phyloP scores from a whole-genome alignment of 2,329 filamentous ascomycete genomes.

The Dactylellina sp. region DNA sequence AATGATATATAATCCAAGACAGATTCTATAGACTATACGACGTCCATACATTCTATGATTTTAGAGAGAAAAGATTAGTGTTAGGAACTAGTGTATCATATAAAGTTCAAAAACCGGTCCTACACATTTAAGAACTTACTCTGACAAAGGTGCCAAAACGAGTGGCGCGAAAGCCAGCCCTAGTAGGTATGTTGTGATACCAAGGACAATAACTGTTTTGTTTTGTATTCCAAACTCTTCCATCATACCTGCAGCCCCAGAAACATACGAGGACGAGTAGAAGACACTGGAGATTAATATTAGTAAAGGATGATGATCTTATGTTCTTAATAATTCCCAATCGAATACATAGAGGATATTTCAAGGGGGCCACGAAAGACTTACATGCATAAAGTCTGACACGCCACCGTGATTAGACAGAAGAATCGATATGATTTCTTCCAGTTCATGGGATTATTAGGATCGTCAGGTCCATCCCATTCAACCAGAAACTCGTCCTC shows the following conservation, averaged over 20 bases:
- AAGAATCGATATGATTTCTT: slow-evolving; percentile 69
- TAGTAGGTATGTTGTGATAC: slow-evolving; percentile 81
- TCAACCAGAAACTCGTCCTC: slow-evolving; percentile 55
- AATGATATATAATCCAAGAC: slow-evolving; percentile 74
- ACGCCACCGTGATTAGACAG: slow-evolving; percentile 70
- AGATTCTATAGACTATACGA: slow-evolving; percentile 74
- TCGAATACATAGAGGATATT: slow-evolving; percentile 59
- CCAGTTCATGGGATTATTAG: slow-evolving; percentile 72
- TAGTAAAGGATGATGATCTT: slow-evolving; percentile 63
- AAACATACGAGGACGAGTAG: slow-evolving; percentile 83
- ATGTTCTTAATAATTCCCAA: slow-evolving; percentile 60
- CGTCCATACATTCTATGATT: slow-evolving; percentile 70
- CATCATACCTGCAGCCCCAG: slow-evolving; percentile 67
- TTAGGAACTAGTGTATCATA: not conserved
- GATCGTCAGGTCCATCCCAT: slow-evolving; percentile 60
- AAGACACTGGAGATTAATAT: slow-evolving; percentile 69
- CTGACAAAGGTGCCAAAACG: slow-evolving; percentile 78
- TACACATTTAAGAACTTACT: slow-evolving; percentile 65
- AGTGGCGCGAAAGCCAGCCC: slow-evolving; percentile 79
- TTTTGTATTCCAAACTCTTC: slow-evolving; percentile 72
- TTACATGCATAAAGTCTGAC: slow-evolving; percentile 70
- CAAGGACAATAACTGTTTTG: slow-evolving; percentile 75
- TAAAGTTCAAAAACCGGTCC: too few relatives aligned
- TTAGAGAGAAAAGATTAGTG: not conserved
- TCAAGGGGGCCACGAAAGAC: slow-evolving; percentile 58